A percentile compares a stretch with the other conserved stretches of the same genome.
Conservation (phyloP, 2,329 filamentous ascomycete genomes). For the Diplodia intermedia region DNA sequence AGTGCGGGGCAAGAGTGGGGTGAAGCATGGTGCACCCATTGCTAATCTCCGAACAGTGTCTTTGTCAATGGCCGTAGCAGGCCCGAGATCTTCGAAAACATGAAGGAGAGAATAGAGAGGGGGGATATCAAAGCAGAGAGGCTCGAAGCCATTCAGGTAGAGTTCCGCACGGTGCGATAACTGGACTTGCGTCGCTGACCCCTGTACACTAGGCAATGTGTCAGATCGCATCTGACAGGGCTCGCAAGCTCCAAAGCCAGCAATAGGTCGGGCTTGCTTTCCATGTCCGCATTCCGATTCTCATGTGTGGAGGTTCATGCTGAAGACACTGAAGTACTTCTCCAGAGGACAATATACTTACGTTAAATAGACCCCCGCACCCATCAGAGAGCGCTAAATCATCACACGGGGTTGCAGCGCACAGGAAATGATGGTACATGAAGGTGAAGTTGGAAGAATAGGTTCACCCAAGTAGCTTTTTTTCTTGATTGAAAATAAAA, state of each 20-base stretch:
- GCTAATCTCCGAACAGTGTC: slow-evolving; percentile 58
- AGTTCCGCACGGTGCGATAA: background rate
- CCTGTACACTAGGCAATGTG: slow-evolving; percentile 79
- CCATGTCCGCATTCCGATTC: background rate
- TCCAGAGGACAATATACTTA: background rate
- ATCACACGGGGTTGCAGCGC: too few relatives aligned
- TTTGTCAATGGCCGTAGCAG: slow-evolving; percentile 86
- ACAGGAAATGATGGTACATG: too few relatives aligned
- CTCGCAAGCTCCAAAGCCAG: slow-evolving; percentile 63
- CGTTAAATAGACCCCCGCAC: too few relatives aligned
- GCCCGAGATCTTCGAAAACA: slow-evolving; percentile 79
- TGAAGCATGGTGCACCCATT: background rate
- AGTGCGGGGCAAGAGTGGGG: slow-evolving; percentile 35
- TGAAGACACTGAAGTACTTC: background rate
- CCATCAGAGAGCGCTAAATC: too few relatives aligned
- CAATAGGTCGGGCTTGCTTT: background rate
- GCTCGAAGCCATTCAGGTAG: slow-evolving; percentile 74
- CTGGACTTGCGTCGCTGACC: slow-evolving; percentile 34
- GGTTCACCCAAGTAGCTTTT: too few relatives aligned
- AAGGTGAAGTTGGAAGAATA: too few relatives aligned
- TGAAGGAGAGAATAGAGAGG: slow-evolving; percentile 74
- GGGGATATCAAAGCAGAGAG: slow-evolving; percentile 73
- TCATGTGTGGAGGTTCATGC: background rate
- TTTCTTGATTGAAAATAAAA: too few relatives aligned
- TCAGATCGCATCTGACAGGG: slow-evolving; percentile 84